Conservation (phyloP, 2,329 filamentous ascomycete genomes). For the Fusarium pilosicola region DNA sequence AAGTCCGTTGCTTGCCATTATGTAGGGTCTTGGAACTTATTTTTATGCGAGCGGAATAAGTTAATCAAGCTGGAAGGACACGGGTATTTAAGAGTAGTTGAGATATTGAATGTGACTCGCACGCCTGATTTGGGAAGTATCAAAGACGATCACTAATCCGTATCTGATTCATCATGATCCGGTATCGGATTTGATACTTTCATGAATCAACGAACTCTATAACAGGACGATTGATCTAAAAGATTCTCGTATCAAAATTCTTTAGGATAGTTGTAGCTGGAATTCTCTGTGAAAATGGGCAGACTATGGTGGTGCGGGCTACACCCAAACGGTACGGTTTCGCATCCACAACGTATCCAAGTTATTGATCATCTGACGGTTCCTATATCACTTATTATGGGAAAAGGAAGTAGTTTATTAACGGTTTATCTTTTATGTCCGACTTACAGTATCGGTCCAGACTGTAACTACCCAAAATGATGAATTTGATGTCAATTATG, state of each 20-base stretch:
- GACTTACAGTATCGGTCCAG: not conserved
- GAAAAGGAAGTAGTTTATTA: rapidly evolving
- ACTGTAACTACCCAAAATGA: rapidly evolving
- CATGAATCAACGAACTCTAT: too few relatives aligned
- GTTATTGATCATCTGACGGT: rapidly evolving
- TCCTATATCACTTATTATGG: rapidly evolving
- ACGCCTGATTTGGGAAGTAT: not conserved
- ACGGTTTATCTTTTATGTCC: not conserved
- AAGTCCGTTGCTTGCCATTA: not conserved
- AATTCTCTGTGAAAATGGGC: not conserved
- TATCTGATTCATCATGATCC: not conserved
- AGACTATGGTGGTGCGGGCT: rapidly evolving
- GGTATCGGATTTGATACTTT: not conserved
- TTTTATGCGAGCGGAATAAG: too few relatives aligned
- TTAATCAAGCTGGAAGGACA: too few relatives aligned
- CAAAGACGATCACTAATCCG: not conserved
- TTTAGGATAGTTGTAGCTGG: rapidly evolving
- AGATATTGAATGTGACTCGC: not conserved
- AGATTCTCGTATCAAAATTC: rapidly evolving
- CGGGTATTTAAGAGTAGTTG: not conserved
- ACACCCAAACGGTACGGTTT: rapidly evolving
- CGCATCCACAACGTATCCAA: not conserved
- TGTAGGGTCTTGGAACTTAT: rapidly evolving
- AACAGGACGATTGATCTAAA: rapidly evolving
- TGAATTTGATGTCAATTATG: rapidly evolving